Evolutionary conservation across 768 basidiomycete species (phyloP).

Genomic region (Mycena sanguinolenta): DNA sequence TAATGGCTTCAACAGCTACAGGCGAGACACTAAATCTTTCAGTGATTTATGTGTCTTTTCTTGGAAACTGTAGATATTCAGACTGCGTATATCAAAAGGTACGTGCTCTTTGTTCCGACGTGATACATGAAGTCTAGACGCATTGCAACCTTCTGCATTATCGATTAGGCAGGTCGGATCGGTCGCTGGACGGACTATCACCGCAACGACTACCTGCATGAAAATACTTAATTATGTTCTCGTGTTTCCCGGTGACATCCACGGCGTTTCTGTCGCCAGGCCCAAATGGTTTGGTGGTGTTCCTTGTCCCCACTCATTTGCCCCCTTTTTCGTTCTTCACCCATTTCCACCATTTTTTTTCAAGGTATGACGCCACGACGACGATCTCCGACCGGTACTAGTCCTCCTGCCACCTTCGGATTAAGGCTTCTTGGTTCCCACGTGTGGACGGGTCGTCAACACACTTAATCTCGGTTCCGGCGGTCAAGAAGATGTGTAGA

Average conservation of each 20-base stretch:
- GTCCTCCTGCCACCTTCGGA: conserved; percentile 10
- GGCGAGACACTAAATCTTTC: neutral
- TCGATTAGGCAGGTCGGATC: conserved; percentile 21
- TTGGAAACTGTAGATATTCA: conserved; percentile 1
- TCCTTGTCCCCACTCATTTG: too few relatives aligned
- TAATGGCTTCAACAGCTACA: conserved; percentile 3
- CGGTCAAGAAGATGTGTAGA: conserved; percentile 10
- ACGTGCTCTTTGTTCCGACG: conserved; percentile 12
- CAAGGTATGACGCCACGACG: conserved; percentile 29
- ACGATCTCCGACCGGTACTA: conserved; percentile 8
- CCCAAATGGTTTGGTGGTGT: neutral
- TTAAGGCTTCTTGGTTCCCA: neutral
- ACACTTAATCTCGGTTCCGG: conserved; percentile 34
- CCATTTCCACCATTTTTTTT: conserved; percentile 18
- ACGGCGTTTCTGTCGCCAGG: conserved; percentile 16
- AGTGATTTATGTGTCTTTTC: conserved; percentile 15
- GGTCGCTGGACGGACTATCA: conserved; percentile 23
- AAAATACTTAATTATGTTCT: conserved; percentile 25
- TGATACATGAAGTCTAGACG: conserved; percentile 18
- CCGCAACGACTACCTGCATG: conserved; percentile 27
- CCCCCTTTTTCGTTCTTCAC: conserved; percentile 2
- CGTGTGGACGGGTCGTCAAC: neutral
- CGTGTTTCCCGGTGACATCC: conserved; percentile 29
- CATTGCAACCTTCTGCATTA: conserved; percentile 18
- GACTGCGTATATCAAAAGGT: conserved; percentile 21